These are phyloP conservation scores for Colletotrichum sp. DNA, from an alignment of 2,329 filamentous ascomycete genomes.

Conservation along the genomic window DNA sequence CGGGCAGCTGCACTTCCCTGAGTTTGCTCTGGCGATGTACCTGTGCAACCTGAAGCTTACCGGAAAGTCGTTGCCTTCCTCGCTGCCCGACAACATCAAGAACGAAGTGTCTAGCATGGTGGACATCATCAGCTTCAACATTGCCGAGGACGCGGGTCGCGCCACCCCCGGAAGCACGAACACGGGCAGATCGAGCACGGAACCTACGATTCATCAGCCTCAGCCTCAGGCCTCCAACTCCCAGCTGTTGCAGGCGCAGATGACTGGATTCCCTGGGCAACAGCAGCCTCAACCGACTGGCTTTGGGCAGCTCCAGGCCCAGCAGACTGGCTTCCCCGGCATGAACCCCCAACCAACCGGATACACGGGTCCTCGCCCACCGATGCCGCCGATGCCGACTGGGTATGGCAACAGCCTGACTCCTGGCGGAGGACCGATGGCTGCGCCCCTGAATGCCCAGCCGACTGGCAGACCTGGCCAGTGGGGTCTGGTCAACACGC, in stretches of 20 bases:
- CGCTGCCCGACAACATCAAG: slow-evolving; percentile 82
- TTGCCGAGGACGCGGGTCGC: slow-evolving; percentile 71
- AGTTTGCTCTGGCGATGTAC: slow-evolving; percentile 98
- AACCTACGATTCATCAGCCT: slow-evolving; percentile 67
- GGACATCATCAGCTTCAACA: slow-evolving; percentile 96
- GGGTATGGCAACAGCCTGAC: slow-evolving; percentile 59
- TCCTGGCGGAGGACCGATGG: slow-evolving; percentile 65
- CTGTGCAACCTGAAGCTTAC: slow-evolving; percentile 93
- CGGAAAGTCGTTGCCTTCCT: slow-evolving; percentile 77
- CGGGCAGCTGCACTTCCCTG: slow-evolving; percentile 93
- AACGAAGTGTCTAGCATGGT: slow-evolving; percentile 99
- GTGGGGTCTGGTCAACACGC: slow-evolving; percentile 98
- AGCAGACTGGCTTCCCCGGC: slow-evolving; percentile 73
- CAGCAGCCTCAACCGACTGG: slow-evolving; percentile 43
- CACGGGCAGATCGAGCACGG: slow-evolving; percentile 55
- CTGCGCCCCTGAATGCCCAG: slow-evolving; percentile 80
- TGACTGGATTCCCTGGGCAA: slow-evolving; percentile 69
- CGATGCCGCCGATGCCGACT: slow-evolving; percentile 83
- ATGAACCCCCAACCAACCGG: slow-evolving; percentile 71
- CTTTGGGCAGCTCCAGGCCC: slow-evolving; percentile 67
- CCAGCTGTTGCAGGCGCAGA: slow-evolving; percentile 66
- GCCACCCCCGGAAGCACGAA: slow-evolving; percentile 64
- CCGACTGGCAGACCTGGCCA: slow-evolving; percentile 92
- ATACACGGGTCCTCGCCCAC: slow-evolving; percentile 78
- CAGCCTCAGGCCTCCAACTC: slow-evolving; percentile 77